These are phyloP conservation scores for Inga oerstediana DNA, from an alignment of 306 rosid genomes.

Conservation along the genomic window DNA sequence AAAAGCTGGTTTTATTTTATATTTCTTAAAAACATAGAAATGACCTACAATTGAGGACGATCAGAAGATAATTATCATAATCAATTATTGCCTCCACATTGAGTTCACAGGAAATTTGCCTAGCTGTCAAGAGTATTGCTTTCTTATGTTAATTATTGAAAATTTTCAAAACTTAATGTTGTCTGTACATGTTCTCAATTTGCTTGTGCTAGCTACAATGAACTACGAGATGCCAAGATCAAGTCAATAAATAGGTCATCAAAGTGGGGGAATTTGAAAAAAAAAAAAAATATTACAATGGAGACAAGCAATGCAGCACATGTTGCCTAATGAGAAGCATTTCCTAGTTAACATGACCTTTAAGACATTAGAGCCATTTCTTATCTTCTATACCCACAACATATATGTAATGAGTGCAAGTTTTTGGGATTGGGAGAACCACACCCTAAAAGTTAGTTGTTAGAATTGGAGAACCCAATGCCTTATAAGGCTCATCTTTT, in stretches of 20 bases:
- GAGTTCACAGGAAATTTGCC: neutral
- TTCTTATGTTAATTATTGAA: neutral
- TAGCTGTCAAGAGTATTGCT: neutral
- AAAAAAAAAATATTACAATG: neutral
- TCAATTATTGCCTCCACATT: neutral
- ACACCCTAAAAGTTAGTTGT: too few species aligned
- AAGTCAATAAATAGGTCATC: neutral
- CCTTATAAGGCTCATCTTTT: too few species aligned
- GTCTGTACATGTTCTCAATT: neutral
- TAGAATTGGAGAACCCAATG: too few species aligned
- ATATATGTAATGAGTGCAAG: too few species aligned
- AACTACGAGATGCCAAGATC: neutral
- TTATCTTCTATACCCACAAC: neutral
- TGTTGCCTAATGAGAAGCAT: neutral
- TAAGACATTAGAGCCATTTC: neutral
- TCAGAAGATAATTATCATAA: neutral
- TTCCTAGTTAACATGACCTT: neutral
- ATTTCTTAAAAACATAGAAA: neutral
- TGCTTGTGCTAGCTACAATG: neutral
- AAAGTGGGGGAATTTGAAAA: neutral
- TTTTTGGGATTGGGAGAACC: too few species aligned
- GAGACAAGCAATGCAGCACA: neutral
- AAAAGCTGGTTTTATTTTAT: neutral
- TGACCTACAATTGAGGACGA: neutral
- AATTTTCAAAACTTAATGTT: too few species aligned